phyloP scores from a whole-genome alignment of 1,284 basidiomycete genomes.

The Cryptococcus maquisensis region DNA sequence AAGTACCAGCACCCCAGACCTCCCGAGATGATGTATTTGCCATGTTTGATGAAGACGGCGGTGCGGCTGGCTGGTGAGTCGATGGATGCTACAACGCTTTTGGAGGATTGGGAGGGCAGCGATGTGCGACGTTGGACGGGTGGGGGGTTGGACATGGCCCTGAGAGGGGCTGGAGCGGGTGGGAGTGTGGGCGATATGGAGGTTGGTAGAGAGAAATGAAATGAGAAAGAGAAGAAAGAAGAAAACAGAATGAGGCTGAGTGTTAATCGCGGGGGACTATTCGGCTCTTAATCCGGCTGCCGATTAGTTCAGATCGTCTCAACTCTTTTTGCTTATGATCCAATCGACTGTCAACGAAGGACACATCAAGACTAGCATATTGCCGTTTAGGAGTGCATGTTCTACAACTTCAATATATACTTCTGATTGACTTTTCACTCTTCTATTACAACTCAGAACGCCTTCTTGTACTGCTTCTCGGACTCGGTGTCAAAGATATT shows the following conservation, averaged over 20 bases:
- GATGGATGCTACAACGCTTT: constrained; percentile 12
- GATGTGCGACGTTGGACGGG: constrained; percentile 21
- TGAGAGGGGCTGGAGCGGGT: not conserved
- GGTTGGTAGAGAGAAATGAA: not conserved
- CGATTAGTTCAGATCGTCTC: not conserved
- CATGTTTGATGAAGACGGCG: constrained; percentile 35
- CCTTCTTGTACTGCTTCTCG: constrained; percentile 54
- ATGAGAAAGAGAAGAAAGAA: not conserved
- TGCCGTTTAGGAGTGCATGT: not conserved
- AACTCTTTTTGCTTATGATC: not conserved
- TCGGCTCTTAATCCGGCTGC: too few species aligned
- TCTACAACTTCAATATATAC: not conserved
- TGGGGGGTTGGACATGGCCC: not conserved
- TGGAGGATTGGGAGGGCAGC: constrained; percentile 19
- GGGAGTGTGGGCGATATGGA: not conserved
- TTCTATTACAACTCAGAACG: constrained; percentile 15
- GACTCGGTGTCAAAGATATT: constrained; percentile 62
- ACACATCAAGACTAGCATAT: too few species aligned
- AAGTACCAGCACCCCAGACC: constrained; percentile 39
- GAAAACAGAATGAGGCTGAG: not conserved
- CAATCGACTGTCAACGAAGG: not conserved
- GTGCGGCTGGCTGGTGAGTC: constrained; percentile 7
- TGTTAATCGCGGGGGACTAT: not conserved
- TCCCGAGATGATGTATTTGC: constrained; percentile 44
- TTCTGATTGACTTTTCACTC: not conserved